A percentile compares a stretch with the other conserved stretches of the same genome.
Evolutionary conservation across 108 stramenopile genomes (phyloP).

Genomic region (Schizochytrium sp.): DNA sequence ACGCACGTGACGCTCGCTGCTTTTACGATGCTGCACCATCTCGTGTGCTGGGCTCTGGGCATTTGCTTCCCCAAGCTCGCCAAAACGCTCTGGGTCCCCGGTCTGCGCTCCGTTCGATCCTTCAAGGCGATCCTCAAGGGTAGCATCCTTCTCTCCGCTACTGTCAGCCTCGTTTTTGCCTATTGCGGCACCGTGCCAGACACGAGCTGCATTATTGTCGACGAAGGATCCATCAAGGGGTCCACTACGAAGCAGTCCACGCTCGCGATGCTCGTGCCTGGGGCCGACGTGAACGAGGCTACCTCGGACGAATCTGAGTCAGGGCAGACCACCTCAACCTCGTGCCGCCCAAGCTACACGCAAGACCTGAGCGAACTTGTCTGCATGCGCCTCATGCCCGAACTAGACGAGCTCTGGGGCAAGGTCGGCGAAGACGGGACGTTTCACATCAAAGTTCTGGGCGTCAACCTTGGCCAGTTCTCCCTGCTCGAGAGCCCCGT

Average conservation of each 20-base stretch:
- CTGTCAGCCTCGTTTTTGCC: neutral
- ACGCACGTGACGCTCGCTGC: neutral
- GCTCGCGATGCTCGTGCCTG: neutral
- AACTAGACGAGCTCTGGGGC: neutral
- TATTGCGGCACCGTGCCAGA: conserved; percentile 2
- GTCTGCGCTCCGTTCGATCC: neutral
- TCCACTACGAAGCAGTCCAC: neutral
- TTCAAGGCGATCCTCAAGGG: neutral
- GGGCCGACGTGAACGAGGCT: too few species aligned
- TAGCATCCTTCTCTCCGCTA: neutral
- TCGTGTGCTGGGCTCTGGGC: neutral
- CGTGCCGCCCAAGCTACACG: neutral
- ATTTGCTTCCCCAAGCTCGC: neutral
- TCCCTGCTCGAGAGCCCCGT: neutral
- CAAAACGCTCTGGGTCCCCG: neutral
- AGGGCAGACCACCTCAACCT: neutral
- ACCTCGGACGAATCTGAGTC: too few species aligned
- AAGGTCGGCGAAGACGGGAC: neutral
- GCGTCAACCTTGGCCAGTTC: neutral
- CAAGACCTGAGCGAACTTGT: neutral
- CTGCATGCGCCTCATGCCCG: neutral
- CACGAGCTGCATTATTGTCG: neutral
- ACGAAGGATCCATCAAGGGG: neutral
- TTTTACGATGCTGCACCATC: neutral
- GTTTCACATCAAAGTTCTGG: neutral